Base-by-base conservation (phyloP, 768 basidiomycete species). In the Chiua virens region DNA sequence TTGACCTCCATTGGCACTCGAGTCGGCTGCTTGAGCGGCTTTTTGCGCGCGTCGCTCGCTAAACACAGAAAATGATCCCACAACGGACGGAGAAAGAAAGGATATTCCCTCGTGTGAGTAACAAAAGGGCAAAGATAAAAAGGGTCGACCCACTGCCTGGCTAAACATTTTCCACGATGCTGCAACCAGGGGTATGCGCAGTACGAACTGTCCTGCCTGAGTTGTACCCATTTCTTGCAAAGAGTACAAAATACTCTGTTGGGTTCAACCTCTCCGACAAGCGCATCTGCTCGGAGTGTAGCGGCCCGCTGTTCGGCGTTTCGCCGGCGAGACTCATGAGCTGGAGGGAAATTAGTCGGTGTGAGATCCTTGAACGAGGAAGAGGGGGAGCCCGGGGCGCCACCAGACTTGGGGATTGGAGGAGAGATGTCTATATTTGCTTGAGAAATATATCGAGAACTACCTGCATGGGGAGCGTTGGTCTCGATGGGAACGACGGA, bases 151-250 rank as follows among this genome's bases (percentile, higher is more conserved):
- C 65, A 89, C 87, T 82, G 76, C 61, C 86, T 70, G n/a, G 81
- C 79, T 40, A 87, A 64, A 71, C 89, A 90, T 67, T 89, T 91
- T 22, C 75, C 79, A 20, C 86, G 79, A 66, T 91, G 89, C 69
- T 87, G 86, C 51, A 83, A 64, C 89, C 88, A 91, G 35, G 89
- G 88, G 63, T 89, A 88, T 46, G 88, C 85, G 57, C 88, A 91
- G 64, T 85, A 91, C 10, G 81, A 80, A 53, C 81, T 83, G 58
- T 91, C 88, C 64, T 89, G 87, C 37, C 89, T 68, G 18, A 91
- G 75, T 66, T 90, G 89, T 1, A 91, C 87, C 89, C 89, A 91
- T 67, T 90, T 89, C 60, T 79, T 75, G 63, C 89, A 92, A 2
- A 90, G 67, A 3, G 75, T 73, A 62, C 89, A 92, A 57, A 89